phyloP scores from a whole-genome alignment of 2,329 filamentous ascomycete species.

The Sclerotinia sclerotiorum region DNA sequence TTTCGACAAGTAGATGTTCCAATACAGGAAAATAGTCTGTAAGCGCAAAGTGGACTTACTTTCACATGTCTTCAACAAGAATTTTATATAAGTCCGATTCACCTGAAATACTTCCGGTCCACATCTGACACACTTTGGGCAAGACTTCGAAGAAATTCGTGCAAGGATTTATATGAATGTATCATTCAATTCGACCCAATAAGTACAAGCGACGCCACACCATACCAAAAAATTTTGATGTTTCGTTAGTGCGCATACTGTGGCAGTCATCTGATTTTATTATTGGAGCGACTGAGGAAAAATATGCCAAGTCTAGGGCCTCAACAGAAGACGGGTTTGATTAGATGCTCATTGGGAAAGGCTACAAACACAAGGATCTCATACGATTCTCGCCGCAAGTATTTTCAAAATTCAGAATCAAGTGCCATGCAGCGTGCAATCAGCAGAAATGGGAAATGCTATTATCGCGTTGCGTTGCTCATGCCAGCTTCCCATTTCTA shows the following conservation, averaged over 20 bases:
- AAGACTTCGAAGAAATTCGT: conserved; percentile 10
- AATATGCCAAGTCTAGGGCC: conserved; percentile 5
- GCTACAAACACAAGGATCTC: neutral
- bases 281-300: conserved; percentile 19
- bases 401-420: conserved; percentile 7
- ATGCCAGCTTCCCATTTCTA: neutral
- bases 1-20: neutral
- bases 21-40: neutral
- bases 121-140: conserved; percentile 17
- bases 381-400: conserved; percentile 11
- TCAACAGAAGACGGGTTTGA: conserved; percentile 20
- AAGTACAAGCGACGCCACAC: conserved; percentile 1
- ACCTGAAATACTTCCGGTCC: conserved; percentile 14
- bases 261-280: conserved; percentile 23
- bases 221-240: neutral
- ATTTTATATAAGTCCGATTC: neutral
- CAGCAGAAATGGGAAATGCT: conserved; percentile 4
- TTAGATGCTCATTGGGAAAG: conserved; percentile 2
- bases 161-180: conserved; percentile 24
- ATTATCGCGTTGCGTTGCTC: conserved; percentile 16
- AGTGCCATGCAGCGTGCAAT: conserved; percentile 15
- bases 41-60: conserved; percentile 16
- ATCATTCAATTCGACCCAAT: conserved; percentile 13
- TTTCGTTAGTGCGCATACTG: conserved; percentile 23
- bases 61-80: conserved; percentile 20